Percentiles rank a stretch among this genome's conserved stretches.
Evolutionary conservation across 176 grass and related monocot species (phyloP).

Genomic region (Themeda triandra): DNA sequence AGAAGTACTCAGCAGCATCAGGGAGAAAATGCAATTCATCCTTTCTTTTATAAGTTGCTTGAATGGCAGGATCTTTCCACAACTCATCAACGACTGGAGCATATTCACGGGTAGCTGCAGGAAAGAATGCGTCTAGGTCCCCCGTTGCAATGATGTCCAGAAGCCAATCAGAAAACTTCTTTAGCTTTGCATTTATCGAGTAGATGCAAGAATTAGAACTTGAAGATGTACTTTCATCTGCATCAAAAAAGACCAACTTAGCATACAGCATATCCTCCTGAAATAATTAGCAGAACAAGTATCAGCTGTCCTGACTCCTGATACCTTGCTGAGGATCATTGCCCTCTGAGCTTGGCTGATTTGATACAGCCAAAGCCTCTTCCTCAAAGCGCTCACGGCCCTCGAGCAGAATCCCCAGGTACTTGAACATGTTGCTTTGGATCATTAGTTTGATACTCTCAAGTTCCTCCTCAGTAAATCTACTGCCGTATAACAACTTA

Average conservation of each 20-base stretch:
- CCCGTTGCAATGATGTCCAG: constrained; percentile 96
- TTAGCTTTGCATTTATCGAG: constrained; percentile 84
- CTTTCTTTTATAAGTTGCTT: constrained; percentile 95
- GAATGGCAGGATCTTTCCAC: constrained; percentile 89
- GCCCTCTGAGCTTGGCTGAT: constrained; percentile 32
- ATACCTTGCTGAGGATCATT: constrained; percentile 44
- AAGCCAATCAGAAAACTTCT: constrained; percentile 94
- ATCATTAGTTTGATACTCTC: constrained; percentile 92
- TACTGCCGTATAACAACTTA: constrained; percentile 75
- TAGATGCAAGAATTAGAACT: constrained; percentile 55
- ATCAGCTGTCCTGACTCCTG: not conserved
- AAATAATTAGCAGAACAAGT: not conserved
- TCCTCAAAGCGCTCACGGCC: constrained; percentile 95
- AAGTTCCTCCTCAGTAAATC: constrained; percentile 77
- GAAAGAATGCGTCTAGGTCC: constrained; percentile 90
- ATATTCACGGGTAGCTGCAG: constrained; percentile 89
- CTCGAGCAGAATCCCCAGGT: constrained; percentile 89
- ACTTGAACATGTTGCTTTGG: constrained; percentile 98
- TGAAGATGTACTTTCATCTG: constrained; percentile 46
- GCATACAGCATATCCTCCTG: constrained; percentile 1
- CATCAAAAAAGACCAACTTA: constrained; percentile 27
- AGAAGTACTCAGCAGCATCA: constrained; percentile 82
- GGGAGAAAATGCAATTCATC: constrained; percentile 89
- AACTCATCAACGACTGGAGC: constrained; percentile 87
- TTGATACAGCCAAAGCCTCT: constrained; percentile 59